These are phyloP conservation scores for Bjerkandera adusta DNA, from an alignment of 1,284 basidiomycete species.

Conservation along the genomic window DNA sequence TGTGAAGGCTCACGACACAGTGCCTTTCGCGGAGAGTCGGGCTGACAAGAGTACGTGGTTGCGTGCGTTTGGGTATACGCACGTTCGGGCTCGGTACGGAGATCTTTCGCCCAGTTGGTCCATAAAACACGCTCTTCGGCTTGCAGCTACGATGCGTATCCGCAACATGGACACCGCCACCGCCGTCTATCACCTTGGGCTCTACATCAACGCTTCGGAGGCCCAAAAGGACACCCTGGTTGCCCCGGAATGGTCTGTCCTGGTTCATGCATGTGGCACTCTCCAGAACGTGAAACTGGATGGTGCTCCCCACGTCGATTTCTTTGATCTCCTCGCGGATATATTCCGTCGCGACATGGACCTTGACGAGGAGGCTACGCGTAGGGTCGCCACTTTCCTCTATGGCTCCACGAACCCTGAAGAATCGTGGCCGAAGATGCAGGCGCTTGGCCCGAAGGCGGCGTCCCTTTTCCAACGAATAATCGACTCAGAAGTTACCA, in stretches of 20 bases:
- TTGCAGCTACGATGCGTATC: neutral
- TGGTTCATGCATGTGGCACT: neutral
- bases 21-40: neutral
- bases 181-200: neutral
- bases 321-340: neutral
- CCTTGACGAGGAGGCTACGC: neutral
- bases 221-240: slow-evolving; percentile 4
- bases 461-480: too few species aligned
- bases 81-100: neutral
- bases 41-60: neutral
- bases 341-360: neutral
- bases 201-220: neutral
- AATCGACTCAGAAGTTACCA: too few species aligned
- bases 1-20: neutral
- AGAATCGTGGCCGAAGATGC: too few species aligned
- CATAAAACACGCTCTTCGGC: neutral
- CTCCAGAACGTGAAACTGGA: neutral
- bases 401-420: too few species aligned
- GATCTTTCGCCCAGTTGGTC: neutral
- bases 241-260: neutral
- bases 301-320: neutral
- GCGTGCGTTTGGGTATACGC: neutral
- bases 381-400: too few species aligned
- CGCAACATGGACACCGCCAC: neutral
- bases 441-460: too few species aligned